Conservation (phyloP, 1,284 basidiomycete genomes). For the Lentinus polychrous region DNA sequence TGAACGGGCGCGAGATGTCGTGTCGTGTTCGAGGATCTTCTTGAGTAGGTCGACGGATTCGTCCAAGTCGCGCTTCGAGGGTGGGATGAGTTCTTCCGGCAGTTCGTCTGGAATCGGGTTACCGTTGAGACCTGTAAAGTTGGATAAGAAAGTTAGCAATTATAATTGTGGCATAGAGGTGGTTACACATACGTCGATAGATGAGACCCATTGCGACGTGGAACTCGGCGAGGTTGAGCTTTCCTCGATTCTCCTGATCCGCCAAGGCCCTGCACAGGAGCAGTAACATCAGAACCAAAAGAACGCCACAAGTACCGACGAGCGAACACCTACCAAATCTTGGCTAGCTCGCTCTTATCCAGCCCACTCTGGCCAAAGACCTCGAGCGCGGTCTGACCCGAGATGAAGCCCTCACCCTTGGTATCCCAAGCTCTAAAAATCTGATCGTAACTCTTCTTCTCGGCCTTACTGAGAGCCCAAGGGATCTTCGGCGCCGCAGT, state of each 20-base stretch:
- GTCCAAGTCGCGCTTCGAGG: slow-evolving; percentile 88
- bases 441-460: slow-evolving; percentile 96
- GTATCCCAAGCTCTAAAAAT: slow-evolving; percentile 97
- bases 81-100: slow-evolving; percentile 90
- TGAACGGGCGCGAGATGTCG: slow-evolving; percentile 52
- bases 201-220: slow-evolving; percentile 99
- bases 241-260: slow-evolving; percentile 87
- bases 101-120: slow-evolving; percentile 92
- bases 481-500: slow-evolving; percentile 72
- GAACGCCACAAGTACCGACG: neutral
- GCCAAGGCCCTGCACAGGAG: slow-evolving; percentile 66
- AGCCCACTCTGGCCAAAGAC: slow-evolving; percentile 95
- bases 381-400: slow-evolving; percentile 80
- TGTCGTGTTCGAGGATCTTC: slow-evolving; percentile 85
- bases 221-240: slow-evolving; percentile 94
- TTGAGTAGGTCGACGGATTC: slow-evolving; percentile 90
- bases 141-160: slow-evolving; percentile 3
- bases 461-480: slow-evolving; percentile 85
- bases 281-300: slow-evolving; percentile 5
- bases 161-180: neutral
- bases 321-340: slow-evolving; percentile 68
- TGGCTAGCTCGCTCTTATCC: slow-evolving; percentile 84
- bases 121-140: slow-evolving; percentile 76
- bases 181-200: slow-evolving; percentile 71
- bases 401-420: slow-evolving; percentile 81